Evolutionary conservation across 2,329 filamentous ascomycete genomes (phyloP), one percentile per base, ranked within the genome.

Genomic region (Dothideomycetes sp.): DNA sequence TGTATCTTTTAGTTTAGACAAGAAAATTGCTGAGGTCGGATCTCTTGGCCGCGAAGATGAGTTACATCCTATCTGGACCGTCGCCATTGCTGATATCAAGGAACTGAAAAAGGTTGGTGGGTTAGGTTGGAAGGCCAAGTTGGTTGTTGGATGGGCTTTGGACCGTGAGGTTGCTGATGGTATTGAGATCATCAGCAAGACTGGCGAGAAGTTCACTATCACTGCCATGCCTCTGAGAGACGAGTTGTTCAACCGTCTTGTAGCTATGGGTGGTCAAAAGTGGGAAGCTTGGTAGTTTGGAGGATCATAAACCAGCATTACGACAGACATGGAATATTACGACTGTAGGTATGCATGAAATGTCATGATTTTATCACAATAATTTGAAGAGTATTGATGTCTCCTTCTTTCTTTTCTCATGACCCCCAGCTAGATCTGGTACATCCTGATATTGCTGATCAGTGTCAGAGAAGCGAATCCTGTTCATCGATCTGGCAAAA

Each of bases 31-130:
- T 28, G 63, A 64, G 51, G 45, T 49, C 7, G 45, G 39, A 8
- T 51, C 50, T 8, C 56, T 69, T 49, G 49, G 64, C 2, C 67
- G 53, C 53, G 63, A 40, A 4, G 71, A 78, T 17, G 67, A 72
- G 44, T 50, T 71, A 17, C 64, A 72, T 43, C 77, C 82, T 0
- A 59, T 74, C 0, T 93, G 84, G 74, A 79, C 73, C 5, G 67
- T 91, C 1, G 70, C 82, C 0, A 71, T 91, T 3, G 70, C 70
- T 0, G 81, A 89, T 12, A 80, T 93, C 32, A 64, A 59, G 36
- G 83, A 88, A 58, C 55, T 93, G 39, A 82, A 78, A 58, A 93
- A 93, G 62, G 66, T 88, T 2, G 84, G 85, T 4, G 85, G 85
- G 0, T 68, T 88, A 24, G 84, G 84, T 0, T 93, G 84, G 84